phyloP scores from a whole-genome alignment of 352 stramenopile genomes.

The Pythium periplocum region DNA sequence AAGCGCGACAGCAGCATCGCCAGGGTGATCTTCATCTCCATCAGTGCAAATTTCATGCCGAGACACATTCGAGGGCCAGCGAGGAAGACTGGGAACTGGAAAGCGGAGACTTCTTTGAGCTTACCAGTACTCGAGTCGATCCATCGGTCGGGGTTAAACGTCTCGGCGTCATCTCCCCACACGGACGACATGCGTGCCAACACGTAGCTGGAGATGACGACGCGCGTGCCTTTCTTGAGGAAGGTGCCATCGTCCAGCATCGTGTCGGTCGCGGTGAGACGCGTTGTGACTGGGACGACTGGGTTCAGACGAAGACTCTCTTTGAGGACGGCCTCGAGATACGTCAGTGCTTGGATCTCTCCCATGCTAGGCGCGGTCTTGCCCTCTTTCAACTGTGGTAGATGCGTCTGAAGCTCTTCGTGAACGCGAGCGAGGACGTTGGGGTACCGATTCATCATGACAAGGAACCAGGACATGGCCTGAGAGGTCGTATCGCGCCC shows the following conservation, averaged over 20 bases:
- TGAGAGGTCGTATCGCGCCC: slow-evolving; percentile 71
- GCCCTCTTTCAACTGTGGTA: slow-evolving; percentile 14
- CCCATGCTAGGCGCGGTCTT: slow-evolving; percentile 29
- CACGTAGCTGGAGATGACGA: slow-evolving; percentile 58
- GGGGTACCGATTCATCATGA: slow-evolving; percentile 67
- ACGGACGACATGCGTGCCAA: slow-evolving; percentile 48
- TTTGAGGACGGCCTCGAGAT: slow-evolving; percentile 48
- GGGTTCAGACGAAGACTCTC: slow-evolving; percentile 64
- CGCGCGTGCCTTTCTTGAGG: slow-evolving; percentile 45
- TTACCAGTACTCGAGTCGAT: slow-evolving; percentile 40
- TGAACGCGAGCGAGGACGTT: slow-evolving; percentile 21
- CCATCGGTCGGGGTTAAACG: slow-evolving; percentile 69
- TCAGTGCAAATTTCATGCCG: slow-evolving; percentile 56
- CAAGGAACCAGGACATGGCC: slow-evolving; percentile 68
- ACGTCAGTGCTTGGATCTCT: slow-evolving; percentile 38
- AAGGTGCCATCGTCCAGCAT: slow-evolving; percentile 68
- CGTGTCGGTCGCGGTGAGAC: slow-evolving; percentile 45
- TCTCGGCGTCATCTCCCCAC: slow-evolving; percentile 52
- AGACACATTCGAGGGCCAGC: slow-evolving; percentile 59
- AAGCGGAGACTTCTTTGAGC: slow-evolving; percentile 38
- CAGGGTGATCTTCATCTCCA: slow-evolving; percentile 60
- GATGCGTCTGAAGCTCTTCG: slow-evolving; percentile 19
- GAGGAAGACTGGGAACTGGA: slow-evolving; percentile 65
- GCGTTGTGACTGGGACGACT: slow-evolving; percentile 46
- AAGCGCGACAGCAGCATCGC: slow-evolving; percentile 46